A percentile compares a stretch with the other conserved stretches of the same genome.
Conservation (phyloP, 306 rosid genomes). For the Malus sylvestris region DNA sequence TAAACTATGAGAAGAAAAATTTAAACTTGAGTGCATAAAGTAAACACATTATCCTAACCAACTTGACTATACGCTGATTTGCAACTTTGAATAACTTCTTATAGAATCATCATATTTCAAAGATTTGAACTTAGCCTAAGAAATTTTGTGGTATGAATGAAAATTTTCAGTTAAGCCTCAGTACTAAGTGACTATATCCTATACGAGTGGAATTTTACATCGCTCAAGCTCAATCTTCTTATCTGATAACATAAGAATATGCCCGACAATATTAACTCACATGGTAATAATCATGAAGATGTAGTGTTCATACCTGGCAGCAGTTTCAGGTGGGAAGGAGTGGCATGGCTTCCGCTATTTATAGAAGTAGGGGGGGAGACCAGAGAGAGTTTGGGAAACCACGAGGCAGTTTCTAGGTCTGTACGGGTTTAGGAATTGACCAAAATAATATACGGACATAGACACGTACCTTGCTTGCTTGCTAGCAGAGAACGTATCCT, state of each 20-base stretch:
- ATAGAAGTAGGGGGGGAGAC: neutral
- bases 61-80: too few relatives aligned
- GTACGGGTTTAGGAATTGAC: neutral
- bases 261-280: neutral
- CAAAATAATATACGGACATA: neutral
- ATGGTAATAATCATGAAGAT: neutral
- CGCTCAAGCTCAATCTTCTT: neutral
- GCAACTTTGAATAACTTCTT: neutral
- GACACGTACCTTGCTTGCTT: neutral
- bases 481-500: neutral
- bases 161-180: too few relatives aligned
- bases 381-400: slow-evolving; percentile 4
- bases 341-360: neutral
- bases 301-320: neutral
- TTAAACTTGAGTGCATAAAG: neutral
- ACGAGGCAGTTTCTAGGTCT: slow-evolving; percentile 9
- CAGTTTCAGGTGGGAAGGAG: neutral
- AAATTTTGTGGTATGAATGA: too few relatives aligned
- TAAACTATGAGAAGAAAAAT: rapidly evolving
- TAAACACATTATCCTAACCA: too few relatives aligned
- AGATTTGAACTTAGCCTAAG: neutral
- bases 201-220: neutral
- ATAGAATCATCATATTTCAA: neutral
- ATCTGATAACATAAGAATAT: neutral
- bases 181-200: too few relatives aligned